Evolutionary conservation across 495 filamentous ascomycete species (phyloP).

Genomic region (Xylaria scruposa): DNA sequence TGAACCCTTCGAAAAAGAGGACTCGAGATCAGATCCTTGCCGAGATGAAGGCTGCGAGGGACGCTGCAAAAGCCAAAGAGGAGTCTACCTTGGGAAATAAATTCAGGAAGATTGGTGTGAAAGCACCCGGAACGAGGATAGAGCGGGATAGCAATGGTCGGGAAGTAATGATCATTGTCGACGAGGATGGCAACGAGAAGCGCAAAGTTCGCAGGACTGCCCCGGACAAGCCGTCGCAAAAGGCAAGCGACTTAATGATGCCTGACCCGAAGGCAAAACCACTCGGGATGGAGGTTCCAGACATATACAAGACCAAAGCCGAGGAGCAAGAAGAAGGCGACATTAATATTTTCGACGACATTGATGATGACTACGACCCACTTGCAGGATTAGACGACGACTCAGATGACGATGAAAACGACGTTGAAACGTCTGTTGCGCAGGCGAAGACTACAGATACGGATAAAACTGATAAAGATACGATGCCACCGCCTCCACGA

Average conservation of each 20-base stretch:
- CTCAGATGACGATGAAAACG: conserved; percentile 56
- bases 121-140: conserved; percentile 70
- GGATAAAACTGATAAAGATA: conserved; percentile 34
- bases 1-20: conserved; percentile 68
- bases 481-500: conserved; percentile 54
- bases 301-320: conserved; percentile 54
- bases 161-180: conserved; percentile 84
- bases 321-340: conserved; percentile 68
- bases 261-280: conserved; percentile 70
- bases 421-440: conserved; percentile 52
- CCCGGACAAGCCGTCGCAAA: conserved; percentile 44
- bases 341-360: conserved; percentile 84
- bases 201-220: conserved; percentile 74
- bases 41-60: conserved; percentile 78
- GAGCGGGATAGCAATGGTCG: conserved; percentile 77
- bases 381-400: conserved; percentile 72
- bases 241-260: conserved; percentile 61
- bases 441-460: conserved; percentile 40
- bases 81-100: conserved; percentile 70
- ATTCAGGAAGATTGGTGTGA: conserved; percentile 81
- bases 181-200: conserved; percentile 87
- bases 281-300: conserved; percentile 80
- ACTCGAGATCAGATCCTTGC: conserved; percentile 84
- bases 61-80: conserved; percentile 58
- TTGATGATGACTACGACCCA: conserved; percentile 86